Evolutionary conservation across 2,329 filamentous ascomycete species (phyloP).

Genomic region (Colletotrichum agaves): DNA sequence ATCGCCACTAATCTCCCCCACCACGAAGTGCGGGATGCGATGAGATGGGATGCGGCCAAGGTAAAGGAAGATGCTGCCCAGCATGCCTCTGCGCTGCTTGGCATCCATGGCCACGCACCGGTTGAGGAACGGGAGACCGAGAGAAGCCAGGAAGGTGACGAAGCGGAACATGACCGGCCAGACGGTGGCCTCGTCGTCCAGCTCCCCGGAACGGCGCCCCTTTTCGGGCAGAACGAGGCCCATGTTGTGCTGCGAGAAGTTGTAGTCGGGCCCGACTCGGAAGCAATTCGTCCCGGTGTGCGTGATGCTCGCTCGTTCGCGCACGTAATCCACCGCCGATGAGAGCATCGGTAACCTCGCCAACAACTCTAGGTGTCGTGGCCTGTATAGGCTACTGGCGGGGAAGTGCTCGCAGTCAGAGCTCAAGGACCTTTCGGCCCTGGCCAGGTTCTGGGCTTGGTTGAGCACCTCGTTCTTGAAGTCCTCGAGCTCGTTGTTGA

Average conservation of each 20-base stretch:
- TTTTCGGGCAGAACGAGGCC: not conserved
- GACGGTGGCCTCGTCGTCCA: not conserved
- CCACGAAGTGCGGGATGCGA: constrained; percentile 27
- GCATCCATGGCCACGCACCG: not conserved
- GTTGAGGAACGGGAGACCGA: constrained; percentile 43
- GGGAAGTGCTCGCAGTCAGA: too few species aligned
- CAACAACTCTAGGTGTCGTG: too few species aligned
- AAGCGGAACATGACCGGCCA: constrained; percentile 16
- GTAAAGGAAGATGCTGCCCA: not conserved
- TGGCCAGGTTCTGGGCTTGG: not conserved
- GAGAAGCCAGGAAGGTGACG: constrained; percentile 42
- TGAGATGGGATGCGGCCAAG: not conserved
- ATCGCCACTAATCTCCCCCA: constrained; percentile 42
- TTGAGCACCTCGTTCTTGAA: not conserved
- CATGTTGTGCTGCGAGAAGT: not conserved
- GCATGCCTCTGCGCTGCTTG: not conserved
- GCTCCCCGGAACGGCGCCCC: not conserved
- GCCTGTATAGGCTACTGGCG: too few species aligned
- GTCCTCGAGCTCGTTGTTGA: not conserved
- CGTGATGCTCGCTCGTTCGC: too few species aligned
- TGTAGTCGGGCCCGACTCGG: not conserved
- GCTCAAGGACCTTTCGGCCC: not conserved
- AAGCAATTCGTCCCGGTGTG: not conserved
- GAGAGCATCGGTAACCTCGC: too few species aligned
- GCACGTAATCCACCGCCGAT: not conserved